Evolutionary conservation across 2,329 filamentous ascomycete species (phyloP).

Genomic region (Capronia coronata): DNA sequence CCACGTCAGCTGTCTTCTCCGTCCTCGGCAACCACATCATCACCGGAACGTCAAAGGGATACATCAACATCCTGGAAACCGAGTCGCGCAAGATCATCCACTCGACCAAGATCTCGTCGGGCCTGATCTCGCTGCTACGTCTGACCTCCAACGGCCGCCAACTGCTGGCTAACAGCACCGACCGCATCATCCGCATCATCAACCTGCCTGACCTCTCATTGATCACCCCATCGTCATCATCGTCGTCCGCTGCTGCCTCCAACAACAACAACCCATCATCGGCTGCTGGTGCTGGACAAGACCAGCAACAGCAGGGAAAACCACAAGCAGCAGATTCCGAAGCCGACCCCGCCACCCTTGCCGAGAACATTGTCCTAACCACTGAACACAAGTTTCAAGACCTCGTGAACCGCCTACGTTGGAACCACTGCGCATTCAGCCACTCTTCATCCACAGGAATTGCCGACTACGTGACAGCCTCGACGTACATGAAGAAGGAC

Average conservation of each 20-base stretch:
- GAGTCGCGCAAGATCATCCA: constrained; percentile 75
- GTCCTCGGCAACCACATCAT: constrained; percentile 80
- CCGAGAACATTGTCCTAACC: constrained; percentile 68
- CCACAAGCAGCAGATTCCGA: too few relatives aligned
- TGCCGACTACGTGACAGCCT: constrained; percentile 84
- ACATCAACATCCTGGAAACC: constrained; percentile 89
- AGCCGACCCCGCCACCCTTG: constrained; percentile 58
- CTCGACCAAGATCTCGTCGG: constrained; percentile 79
- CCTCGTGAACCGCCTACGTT: constrained; percentile 86
- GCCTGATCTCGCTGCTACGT: constrained; percentile 80
- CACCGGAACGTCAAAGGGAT: constrained; percentile 89
- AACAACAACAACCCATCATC: not conserved
- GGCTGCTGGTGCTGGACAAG: constrained; percentile 38
- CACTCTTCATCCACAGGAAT: constrained; percentile 21
- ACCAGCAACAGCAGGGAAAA: constrained; percentile 37
- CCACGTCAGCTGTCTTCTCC: constrained; percentile 86
- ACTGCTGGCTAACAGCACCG: constrained; percentile 84
- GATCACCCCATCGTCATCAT: constrained; percentile 13
- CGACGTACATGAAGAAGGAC: constrained; percentile 96
- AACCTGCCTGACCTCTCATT: constrained; percentile 68
- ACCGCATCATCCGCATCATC: constrained; percentile 90
- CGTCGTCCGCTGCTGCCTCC: not conserved
- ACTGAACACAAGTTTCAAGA: constrained; percentile 98
- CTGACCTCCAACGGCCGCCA: constrained; percentile 79
- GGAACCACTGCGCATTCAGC: constrained; percentile 96